Conservation (phyloP, 2,329 filamentous ascomycete species). For the Alternaria alternata region DNA sequence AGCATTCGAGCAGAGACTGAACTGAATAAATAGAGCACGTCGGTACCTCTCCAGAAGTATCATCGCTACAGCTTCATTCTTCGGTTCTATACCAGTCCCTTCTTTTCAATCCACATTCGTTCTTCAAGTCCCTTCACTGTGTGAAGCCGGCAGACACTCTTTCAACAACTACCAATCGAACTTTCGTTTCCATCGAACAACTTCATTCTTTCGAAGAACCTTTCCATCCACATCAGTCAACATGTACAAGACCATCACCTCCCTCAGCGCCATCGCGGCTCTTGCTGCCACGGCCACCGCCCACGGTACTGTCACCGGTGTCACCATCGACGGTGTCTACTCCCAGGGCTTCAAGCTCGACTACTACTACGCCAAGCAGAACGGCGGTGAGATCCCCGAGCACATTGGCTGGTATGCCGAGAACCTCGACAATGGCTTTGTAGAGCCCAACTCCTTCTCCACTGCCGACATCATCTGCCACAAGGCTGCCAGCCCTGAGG, state of each 20-base stretch:
- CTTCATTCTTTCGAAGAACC: constrained; percentile 22
- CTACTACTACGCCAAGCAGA: constrained; percentile 50
- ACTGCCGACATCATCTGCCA: constrained; percentile 67
- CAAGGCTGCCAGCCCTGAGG: constrained; percentile 59
- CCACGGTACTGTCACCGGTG: constrained; percentile 57
- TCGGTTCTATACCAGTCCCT: constrained; percentile 39
- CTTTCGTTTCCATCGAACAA: constrained; percentile 34
- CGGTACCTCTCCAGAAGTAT: constrained; percentile 14
- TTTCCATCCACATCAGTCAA: constrained; percentile 18
- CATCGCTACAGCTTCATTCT: constrained; percentile 40
- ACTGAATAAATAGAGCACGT: constrained; percentile 34
- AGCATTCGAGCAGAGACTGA: not conserved
- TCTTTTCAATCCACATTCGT: constrained; percentile 39
- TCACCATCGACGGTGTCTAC: constrained; percentile 58
- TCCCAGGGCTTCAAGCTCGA: constrained; percentile 56
- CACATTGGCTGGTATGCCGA: constrained; percentile 56
- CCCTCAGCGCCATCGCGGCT: constrained; percentile 40
- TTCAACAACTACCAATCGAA: constrained; percentile 26
- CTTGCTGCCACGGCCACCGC: constrained; percentile 54
- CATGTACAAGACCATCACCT: constrained; percentile 42
- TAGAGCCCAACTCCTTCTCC: constrained; percentile 39
- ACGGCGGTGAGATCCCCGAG: constrained; percentile 38
- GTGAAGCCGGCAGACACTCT: constrained; percentile 46
- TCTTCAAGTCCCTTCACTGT: constrained; percentile 42
- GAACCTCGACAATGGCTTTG: constrained; percentile 50